Evolutionary conservation across 352 stramenopile species (phyloP), one percentile per base, ranked within the genome.

Genomic region (Phytophthora rubi): DNA sequence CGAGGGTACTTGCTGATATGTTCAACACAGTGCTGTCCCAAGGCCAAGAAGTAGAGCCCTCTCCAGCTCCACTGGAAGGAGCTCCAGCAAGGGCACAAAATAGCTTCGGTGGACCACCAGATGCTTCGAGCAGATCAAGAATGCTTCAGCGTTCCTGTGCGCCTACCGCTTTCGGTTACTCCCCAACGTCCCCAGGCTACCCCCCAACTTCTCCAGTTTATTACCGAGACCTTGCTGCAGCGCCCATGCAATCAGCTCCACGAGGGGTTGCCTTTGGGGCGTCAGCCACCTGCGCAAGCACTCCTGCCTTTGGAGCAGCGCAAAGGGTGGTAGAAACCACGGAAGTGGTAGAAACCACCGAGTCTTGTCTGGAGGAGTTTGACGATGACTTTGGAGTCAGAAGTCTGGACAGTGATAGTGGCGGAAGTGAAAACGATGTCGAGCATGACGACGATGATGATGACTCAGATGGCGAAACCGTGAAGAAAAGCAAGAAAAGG

Each of bases 11-110:
- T 37, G 35, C 56, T 45, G 45, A 37, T 35, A 47, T 85, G 16
- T 85, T 81, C 61, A 71, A 76, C 16, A 80, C 74, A 3, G 61
- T 80, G 21, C 37, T 82, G 3, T 78, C 66, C 2, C 68, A 72
- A 69, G 68, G 68, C 9, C 68, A 76, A 54, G 68, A 76, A 54
- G 68, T 69, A 28, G 68, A 72, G 23, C 45, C 45, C n/a, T 53
- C 45, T 15, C 9, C 18, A 53, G 45, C 45, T 13, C 18, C 45
- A 32, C n/a, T 30, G 6, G 45, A 53, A 53, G 8, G 1, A 53
- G n/a, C 45, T 26, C 18, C 45, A 32, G 3, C 18, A 16, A 8
- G n/a, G 18, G 45, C 45, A 28, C 45, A 12, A 28, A 18, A 9
- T 30, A 18, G n/a, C 18, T 55, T 55, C 26, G 49, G 49, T 55